Evolutionary conservation across 2,329 filamentous ascomycete species (phyloP).

Genomic region (Nakataea oryzae): DNA sequence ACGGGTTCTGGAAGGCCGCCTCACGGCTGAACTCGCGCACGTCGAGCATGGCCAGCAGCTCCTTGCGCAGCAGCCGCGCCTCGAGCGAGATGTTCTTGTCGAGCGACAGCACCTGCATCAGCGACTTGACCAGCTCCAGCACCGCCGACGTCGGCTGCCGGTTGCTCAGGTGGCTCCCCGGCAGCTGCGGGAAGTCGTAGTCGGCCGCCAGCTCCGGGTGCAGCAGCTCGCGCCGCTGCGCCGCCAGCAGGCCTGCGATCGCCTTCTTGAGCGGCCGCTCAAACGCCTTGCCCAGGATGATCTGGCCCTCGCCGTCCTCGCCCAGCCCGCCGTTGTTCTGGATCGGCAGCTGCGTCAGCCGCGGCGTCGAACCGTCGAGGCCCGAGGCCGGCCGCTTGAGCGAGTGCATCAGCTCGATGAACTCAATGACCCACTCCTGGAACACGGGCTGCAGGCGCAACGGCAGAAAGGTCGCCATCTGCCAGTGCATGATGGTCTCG

Average conservation of each 20-base stretch:
- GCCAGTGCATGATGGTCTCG: conserved; percentile 97
- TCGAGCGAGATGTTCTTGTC: conserved; percentile 88
- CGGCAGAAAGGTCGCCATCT: conserved; percentile 84
- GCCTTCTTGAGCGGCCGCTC: conserved; percentile 87
- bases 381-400: conserved; percentile 53
- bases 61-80: conserved; percentile 77
- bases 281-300: conserved; percentile 70
- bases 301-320: conserved; percentile 47
- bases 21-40: conserved; percentile 87
- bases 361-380: conserved; percentile 28
- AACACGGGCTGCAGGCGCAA: conserved; percentile 71
- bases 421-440: conserved; percentile 87
- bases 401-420: conserved; percentile 86
- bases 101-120: conserved; percentile 86
- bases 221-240: conserved; percentile 79
- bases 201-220: conserved; percentile 82
- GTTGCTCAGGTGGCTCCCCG: conserved; percentile 54
- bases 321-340: conserved; percentile 47
- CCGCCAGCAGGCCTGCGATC: conserved; percentile 68
- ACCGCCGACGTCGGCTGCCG: conserved; percentile 40
- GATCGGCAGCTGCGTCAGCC: conserved; percentile 46
- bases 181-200: conserved; percentile 75
- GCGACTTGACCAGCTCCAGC: conserved; percentile 80
- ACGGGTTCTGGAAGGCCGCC: conserved; percentile 81
- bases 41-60: conserved; percentile 82